phyloP scores from a whole-genome alignment of 2,329 filamentous ascomycete species.

The Pseudogymnoascus sp. region DNA sequence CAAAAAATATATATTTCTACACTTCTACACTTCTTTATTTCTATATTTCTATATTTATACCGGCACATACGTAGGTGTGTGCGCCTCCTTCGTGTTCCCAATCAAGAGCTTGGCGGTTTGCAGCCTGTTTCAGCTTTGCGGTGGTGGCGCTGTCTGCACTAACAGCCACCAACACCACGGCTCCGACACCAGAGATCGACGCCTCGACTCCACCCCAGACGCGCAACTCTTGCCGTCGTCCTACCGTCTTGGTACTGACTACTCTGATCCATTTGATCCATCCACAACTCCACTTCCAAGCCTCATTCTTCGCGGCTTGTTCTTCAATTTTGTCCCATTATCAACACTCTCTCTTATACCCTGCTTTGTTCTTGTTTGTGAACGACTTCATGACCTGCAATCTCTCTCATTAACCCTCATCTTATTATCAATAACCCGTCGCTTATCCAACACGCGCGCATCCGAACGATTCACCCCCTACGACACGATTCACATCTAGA shows the following conservation, averaged over 20 bases:
- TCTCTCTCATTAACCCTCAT: not conserved
- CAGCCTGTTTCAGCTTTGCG: not conserved
- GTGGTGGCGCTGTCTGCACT: not conserved
- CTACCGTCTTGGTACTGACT: not conserved
- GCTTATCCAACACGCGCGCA: not conserved
- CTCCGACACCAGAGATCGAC: not conserved
- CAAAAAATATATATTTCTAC: not conserved
- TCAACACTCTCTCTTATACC: constrained; percentile 9
- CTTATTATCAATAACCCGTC: not conserved
- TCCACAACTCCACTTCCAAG: constrained; percentile 8
- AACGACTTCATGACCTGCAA: constrained; percentile 3
- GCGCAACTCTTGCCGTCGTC: not conserved
- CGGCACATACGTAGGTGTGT: not conserved
- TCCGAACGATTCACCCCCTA: constrained; percentile 2
- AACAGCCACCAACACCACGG: not conserved
- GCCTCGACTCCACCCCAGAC: constrained; percentile 2
- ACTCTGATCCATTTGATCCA: not conserved
- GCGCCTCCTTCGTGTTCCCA: not conserved
- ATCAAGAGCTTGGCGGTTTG: not conserved
- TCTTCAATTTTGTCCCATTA: not conserved
- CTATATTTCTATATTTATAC: constrained; percentile 1
- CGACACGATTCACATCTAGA: not conserved
- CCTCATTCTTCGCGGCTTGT: not conserved
- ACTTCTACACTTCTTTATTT: not conserved
- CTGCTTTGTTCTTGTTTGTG: not conserved